Base-by-base conservation (phyloP, 179 eudicot genomes). In the Carnegiea gigantea region DNA sequence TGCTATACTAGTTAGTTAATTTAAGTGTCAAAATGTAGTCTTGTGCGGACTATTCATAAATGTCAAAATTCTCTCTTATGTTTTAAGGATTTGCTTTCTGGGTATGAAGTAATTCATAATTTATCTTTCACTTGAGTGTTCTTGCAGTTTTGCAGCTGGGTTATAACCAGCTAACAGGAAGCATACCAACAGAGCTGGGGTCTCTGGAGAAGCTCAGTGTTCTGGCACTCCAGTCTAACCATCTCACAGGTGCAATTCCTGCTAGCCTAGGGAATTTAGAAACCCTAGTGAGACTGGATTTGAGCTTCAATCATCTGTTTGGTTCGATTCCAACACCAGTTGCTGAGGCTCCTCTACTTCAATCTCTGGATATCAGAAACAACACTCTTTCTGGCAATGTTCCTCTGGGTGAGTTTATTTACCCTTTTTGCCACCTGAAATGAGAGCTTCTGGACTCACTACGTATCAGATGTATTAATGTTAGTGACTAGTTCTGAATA, bases 331-430 rank as follows among this genome's bases (percentile, higher is more conserved):
- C 98, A 1, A 77, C 82, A 15, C 93, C 90, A 60, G 65, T 95
- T 80, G 95, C 98, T 20, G 87, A 91, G 57, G 85, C 92, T 30
- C 97, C 93, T 23, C 76, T 89, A 83, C 93, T 95, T 15, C 84
- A 86, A 78, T 85, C 93, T 73, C 83, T 95, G 6, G 98, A 95
- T 57, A 79, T 95, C 78, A 85, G 88, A 78, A 95, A 95, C 67
- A 95, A 95, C 70, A 81, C 90, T 54, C 93, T 95, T 44, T 95
- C 98, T 24, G 98, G 98, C 79, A 90, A 83, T 81, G 98, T 95
- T 24, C 97, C 98, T 57, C 76, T 85, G 83, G 92, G 98, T 93
- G 87, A 89, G 80, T 30, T 12, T 54, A 48, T 40, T 40, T 40
- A 5, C 13, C 15, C 59, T 59, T 12, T 23, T 54, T 36, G n/a